phyloP scores from a whole-genome alignment of 805 yeast genomes.

The Candida lessepsii region DNA sequence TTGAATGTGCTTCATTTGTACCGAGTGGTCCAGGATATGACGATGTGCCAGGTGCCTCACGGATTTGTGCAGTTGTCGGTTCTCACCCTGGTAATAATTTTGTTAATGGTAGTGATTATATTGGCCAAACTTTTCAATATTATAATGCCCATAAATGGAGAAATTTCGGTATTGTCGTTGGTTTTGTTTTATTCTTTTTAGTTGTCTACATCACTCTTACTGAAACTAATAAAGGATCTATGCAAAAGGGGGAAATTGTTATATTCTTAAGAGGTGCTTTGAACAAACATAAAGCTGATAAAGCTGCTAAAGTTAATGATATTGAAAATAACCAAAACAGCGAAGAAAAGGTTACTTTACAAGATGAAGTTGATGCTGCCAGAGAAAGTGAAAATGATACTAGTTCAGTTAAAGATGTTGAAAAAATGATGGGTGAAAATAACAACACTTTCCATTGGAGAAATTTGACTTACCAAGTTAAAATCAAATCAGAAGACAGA shows the following conservation, averaged over 20 bases:
- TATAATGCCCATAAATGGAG: constrained; percentile 69
- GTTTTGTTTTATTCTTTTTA: constrained; percentile 46
- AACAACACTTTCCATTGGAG: constrained; percentile 37
- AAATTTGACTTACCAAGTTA: constrained; percentile 36
- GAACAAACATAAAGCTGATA: constrained; percentile 27
- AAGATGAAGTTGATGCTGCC: constrained; percentile 29
- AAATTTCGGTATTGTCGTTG: constrained; percentile 67
- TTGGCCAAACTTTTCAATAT: constrained; percentile 50
- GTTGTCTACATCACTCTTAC: constrained; percentile 31
- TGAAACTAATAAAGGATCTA: constrained; percentile 39
- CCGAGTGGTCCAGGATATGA: constrained; percentile 61
- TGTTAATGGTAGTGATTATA: constrained; percentile 62
- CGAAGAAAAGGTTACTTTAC: constrained; percentile 29
- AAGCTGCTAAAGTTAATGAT: constrained; percentile 18
- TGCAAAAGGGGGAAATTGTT: constrained; percentile 43
- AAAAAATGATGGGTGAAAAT: constrained; percentile 7
- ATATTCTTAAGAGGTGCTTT: constrained; percentile 26
- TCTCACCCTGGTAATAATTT: constrained; percentile 49
- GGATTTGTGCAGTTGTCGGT: constrained; percentile 62
- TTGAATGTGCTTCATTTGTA: constrained; percentile 51
- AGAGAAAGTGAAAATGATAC: constrained; percentile 14
- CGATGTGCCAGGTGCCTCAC: constrained; percentile 31
- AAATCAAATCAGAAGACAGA: constrained; percentile 36
- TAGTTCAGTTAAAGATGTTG: not conserved
- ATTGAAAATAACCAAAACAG: constrained; percentile 17